These are phyloP conservation scores for Talaromyces ruber DNA, from an alignment of 495 filamentous ascomycete species.

Conservation along the genomic window DNA sequence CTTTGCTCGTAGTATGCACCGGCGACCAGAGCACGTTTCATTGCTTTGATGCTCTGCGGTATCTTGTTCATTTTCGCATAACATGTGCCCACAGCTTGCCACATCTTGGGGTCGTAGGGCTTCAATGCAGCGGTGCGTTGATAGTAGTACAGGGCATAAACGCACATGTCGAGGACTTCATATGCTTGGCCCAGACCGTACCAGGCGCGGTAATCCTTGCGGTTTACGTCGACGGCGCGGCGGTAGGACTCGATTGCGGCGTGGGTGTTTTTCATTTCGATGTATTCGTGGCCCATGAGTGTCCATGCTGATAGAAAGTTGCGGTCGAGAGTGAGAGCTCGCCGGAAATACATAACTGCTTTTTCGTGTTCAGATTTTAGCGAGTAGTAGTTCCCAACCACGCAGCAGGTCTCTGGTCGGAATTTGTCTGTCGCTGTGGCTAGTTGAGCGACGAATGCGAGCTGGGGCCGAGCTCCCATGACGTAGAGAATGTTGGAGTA, in stretches of 20 bases:
- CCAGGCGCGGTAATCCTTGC: conserved; percentile 96
- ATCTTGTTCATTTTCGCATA: conserved; percentile 78
- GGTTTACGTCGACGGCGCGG: conserved; percentile 91
- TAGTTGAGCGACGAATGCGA: conserved; percentile 86
- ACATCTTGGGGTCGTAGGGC: conserved; percentile 96
- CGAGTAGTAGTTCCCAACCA: conserved; percentile 96
- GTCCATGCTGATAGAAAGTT: conserved; percentile 94
- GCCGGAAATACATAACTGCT: conserved; percentile 94
- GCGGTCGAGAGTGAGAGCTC: conserved; percentile 89
- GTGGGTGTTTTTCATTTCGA: conserved; percentile 98
- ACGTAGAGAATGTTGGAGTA: conserved; percentile 98
- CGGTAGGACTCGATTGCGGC: conserved; percentile 97
- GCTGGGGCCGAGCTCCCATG: conserved; percentile 72
- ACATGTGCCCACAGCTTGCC: conserved; percentile 90
- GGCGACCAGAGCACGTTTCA: conserved; percentile 82
- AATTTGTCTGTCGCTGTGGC: conserved; percentile 90
- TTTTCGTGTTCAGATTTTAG: conserved; percentile 93
- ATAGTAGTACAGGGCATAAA: conserved; percentile 95
- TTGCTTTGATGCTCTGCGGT: conserved; percentile 82
- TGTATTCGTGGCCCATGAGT: conserved; percentile 98
- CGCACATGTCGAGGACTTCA: conserved; percentile 95
- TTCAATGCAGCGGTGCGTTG: conserved; percentile 86
- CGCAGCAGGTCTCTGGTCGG: conserved; percentile 92
- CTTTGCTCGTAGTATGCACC: conserved; percentile 67
- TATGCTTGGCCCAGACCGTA: conserved; percentile 97